Percentiles rank a stretch among this genome's conserved stretches.
Evolutionary conservation across 2,329 filamentous ascomycete genomes (phyloP).

Genomic region (Verticillium dahliae): DNA sequence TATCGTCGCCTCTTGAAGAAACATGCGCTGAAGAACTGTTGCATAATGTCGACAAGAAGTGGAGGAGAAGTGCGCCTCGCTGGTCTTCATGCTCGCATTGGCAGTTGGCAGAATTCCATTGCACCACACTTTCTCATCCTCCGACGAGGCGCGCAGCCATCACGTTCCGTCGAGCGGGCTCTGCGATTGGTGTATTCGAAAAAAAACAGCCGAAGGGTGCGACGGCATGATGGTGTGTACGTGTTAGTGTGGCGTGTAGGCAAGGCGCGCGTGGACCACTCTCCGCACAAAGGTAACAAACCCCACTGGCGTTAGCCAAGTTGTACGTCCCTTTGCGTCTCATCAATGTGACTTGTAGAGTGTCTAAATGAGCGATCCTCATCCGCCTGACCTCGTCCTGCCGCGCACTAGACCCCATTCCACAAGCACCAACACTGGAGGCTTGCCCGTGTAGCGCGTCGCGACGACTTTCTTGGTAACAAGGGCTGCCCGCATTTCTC

Average conservation of each 20-base stretch:
- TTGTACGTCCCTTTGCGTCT: background rate
- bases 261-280: background rate
- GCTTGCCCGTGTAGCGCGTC: background rate
- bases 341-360: background rate
- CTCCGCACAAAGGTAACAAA: background rate
- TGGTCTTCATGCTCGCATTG: background rate
- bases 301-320: background rate
- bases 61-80: too few relatives aligned
- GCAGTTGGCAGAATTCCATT: constrained; percentile 3
- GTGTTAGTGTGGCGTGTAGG: background rate
- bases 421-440: background rate
- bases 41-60: too few relatives aligned
- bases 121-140: constrained; percentile 2
- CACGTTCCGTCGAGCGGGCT: constrained; percentile 11
- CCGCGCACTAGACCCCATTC: background rate
- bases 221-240: background rate
- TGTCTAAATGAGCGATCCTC: background rate
- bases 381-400: background rate
- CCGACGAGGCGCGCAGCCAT: constrained; percentile 10
- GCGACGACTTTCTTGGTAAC: background rate
- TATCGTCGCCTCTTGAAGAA: background rate
- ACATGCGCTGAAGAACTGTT: background rate
- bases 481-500: background rate
- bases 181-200: constrained; percentile 11
- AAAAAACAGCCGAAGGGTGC: background rate